phyloP scores from a whole-genome alignment of 2,329 filamentous ascomycete species.

The Aschersonia sp. region DNA sequence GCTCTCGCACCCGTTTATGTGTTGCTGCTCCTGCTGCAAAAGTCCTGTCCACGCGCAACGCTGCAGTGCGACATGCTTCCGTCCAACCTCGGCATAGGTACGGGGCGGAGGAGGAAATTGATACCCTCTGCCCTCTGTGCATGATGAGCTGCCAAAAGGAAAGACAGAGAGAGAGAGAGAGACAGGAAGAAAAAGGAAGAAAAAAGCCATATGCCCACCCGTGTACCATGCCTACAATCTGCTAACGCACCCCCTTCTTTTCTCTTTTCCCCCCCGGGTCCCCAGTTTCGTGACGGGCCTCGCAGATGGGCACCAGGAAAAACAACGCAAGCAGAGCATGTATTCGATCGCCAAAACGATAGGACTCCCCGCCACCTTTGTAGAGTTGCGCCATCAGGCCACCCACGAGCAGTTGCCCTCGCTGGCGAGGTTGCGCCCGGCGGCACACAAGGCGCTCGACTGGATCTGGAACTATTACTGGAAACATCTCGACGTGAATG shows the following conservation, averaged over 20 bases:
- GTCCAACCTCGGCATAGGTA: not conserved
- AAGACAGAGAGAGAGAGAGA: too few species aligned
- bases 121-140: not conserved
- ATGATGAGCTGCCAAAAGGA: not conserved
- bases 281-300: constrained; percentile 66
- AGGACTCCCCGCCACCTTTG: constrained; percentile 61
- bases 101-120: not conserved
- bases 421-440: constrained; percentile 55
- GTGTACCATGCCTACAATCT: not conserved
- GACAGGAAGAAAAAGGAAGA: too few species aligned
- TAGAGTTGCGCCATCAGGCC: constrained; percentile 78
- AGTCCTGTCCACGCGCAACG: not conserved
- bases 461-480: constrained; percentile 93
- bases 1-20: too few species aligned
- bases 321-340: constrained; percentile 56
- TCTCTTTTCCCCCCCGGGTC: not conserved
- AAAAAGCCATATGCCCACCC: too few species aligned
- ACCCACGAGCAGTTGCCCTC: constrained; percentile 80
- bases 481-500: constrained; percentile 31
- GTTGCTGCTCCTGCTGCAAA: not conserved
- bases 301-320: constrained; percentile 58
- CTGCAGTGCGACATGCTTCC: not conserved
- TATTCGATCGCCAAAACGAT: constrained; percentile 55
- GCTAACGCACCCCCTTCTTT: not conserved
- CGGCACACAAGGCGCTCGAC: constrained; percentile 52